These are phyloP conservation scores for Chamaenerion angustifolium DNA, from an alignment of 345 rosid genomes.

Conservation along the genomic window DNA sequence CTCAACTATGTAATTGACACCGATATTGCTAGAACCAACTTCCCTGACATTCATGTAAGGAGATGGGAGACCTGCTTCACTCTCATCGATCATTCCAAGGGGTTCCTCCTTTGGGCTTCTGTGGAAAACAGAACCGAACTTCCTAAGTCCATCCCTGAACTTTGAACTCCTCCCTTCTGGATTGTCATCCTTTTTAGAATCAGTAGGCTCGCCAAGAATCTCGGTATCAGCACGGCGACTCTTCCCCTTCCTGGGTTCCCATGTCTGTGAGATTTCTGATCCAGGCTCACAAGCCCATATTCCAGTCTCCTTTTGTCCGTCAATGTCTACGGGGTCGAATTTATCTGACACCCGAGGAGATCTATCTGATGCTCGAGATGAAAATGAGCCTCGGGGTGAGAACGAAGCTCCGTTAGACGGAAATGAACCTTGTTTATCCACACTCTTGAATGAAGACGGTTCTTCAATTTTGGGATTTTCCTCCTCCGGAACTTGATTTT, in stretches of 20 bases:
- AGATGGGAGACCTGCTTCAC: constrained; percentile 33
- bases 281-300: constrained; percentile 89
- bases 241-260: constrained; percentile 87
- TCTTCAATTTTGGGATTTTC: constrained; percentile 9
- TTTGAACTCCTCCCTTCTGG: constrained; percentile 22
- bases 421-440: constrained; percentile 17
- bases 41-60: constrained; percentile 46
- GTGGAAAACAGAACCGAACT: constrained; percentile 38
- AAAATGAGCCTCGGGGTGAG: constrained; percentile 18
- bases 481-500: too few species aligned
- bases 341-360: constrained; percentile 39
- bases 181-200: constrained; percentile 35
- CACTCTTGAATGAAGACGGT: constrained; percentile 16
- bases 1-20: constrained; percentile 28
- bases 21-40: constrained; percentile 25
- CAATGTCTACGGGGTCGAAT: constrained; percentile 66
- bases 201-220: constrained; percentile 22
- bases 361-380: constrained; percentile 33
- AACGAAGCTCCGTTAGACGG: constrained; percentile 26
- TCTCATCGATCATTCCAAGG: constrained; percentile 21
- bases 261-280: constrained; percentile 52
- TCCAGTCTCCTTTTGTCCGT: constrained; percentile 63
- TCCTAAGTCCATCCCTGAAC: constrained; percentile 36
- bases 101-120: constrained; percentile 36
- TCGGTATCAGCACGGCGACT: constrained; percentile 31